Conservation (phyloP, 495 filamentous ascomycete genomes). For the Talaromyces proteolyticus region DNA sequence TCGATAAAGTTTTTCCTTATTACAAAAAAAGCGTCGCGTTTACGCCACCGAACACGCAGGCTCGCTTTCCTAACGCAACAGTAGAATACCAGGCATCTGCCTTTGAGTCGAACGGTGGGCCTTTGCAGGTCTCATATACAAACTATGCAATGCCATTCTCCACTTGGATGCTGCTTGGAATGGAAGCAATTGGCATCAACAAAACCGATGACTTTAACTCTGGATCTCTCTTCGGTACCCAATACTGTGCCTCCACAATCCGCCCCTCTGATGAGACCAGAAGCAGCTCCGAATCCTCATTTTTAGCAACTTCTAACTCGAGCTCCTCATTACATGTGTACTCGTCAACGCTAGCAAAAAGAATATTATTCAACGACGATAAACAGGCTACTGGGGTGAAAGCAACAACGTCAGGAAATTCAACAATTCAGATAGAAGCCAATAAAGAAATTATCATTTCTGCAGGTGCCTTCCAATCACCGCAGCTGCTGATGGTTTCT, state of each 20-base stretch:
- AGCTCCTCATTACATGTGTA: constrained; percentile 13
- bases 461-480: constrained; percentile 40
- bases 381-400: constrained; percentile 26
- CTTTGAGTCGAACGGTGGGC: constrained; percentile 24
- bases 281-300: constrained; percentile 31
- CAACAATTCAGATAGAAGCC: constrained; percentile 25
- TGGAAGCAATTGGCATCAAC: constrained; percentile 34
- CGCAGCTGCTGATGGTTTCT: constrained; percentile 48
- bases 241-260: constrained; percentile 35
- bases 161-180: constrained; percentile 27
- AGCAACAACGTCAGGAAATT: constrained; percentile 39
- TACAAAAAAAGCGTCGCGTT: constrained; percentile 48
- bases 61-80: constrained; percentile 34
- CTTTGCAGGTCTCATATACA: constrained; percentile 45
- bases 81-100: constrained; percentile 31
- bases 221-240: constrained; percentile 31
- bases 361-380: constrained; percentile 17
- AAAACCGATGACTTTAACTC: constrained; percentile 29
- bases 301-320: constrained; percentile 13
- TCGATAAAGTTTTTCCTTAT: constrained; percentile 44
- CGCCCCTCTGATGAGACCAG: constrained; percentile 23
- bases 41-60: constrained; percentile 37
- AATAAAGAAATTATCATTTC: constrained; percentile 42
- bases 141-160: constrained; percentile 40
- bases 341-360: constrained; percentile 16